Evolutionary conservation across 2,329 filamentous ascomycete genomes (phyloP).

Genomic region (Calcarisporium arbuscula): DNA sequence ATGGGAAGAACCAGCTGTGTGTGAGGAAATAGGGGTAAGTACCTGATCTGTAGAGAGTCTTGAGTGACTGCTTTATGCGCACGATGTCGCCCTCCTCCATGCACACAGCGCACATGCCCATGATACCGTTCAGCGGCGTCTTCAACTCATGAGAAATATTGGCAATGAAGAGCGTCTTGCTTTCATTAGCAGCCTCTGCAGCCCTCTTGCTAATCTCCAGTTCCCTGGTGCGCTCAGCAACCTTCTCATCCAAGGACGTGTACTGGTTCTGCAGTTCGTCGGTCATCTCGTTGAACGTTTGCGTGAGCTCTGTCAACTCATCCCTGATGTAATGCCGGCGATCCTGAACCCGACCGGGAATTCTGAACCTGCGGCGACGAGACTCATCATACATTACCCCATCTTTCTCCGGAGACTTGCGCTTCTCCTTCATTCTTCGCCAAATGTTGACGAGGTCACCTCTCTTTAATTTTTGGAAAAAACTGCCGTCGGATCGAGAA

Average conservation of each 20-base stretch:
- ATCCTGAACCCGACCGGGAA: conserved; percentile 75
- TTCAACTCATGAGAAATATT: conserved; percentile 87
- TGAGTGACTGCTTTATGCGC: conserved; percentile 74
- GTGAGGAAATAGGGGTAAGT: neutral
- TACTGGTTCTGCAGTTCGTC: conserved; percentile 87
- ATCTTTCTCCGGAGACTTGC: conserved; percentile 17
- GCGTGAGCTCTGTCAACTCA: conserved; percentile 75
- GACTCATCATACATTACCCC: conserved; percentile 27
- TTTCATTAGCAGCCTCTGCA: conserved; percentile 90
- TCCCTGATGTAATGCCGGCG: conserved; percentile 72
- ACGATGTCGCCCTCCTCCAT: conserved; percentile 82
- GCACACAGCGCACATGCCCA: conserved; percentile 89
- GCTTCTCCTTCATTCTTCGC: conserved; percentile 28
- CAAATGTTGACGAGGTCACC: conserved; percentile 32
- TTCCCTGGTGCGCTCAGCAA: conserved; percentile 74
- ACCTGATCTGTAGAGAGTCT: conserved; percentile 67
- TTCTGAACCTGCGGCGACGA: conserved; percentile 62
- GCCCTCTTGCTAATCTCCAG: conserved; percentile 86
- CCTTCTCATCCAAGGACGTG: conserved; percentile 74
- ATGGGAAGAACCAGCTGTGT: neutral
- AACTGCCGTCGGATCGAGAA: conserved; percentile 34
- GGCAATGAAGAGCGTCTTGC: conserved; percentile 95
- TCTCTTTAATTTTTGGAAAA: conserved; percentile 39
- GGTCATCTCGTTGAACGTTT: conserved; percentile 89
- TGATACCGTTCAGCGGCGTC: conserved; percentile 89